Base-by-base conservation (phyloP, 768 basidiomycete species). In the Stropharia rugosoannulata region DNA sequence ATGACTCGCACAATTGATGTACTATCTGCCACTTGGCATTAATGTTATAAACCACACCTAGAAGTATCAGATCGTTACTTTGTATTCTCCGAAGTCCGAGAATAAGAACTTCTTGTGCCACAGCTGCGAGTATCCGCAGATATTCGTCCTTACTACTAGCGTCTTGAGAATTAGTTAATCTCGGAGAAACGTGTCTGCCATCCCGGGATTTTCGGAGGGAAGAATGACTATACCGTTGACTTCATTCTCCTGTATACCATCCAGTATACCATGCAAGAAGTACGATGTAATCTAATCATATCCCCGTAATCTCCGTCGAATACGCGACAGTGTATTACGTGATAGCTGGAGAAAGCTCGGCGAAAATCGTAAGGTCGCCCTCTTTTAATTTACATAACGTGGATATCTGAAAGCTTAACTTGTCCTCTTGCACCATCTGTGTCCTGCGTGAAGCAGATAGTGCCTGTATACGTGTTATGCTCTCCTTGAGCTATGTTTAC, bases 301-400 rank as follows among this genome's bases (percentile, higher is more conserved):
- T 56, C 51, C 60, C 62, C 62, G 47, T 60, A 58, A 60, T 60
- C 59, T 63, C 59, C 59, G 62, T 60, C 35, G 19, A 42, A 49
- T 15, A 49, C 44, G 19, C 25, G 25, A 37, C 6, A 9, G 29
- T 38, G 29, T 10, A 49, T 55, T 58, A 63, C 62, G 62, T 63
- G 62, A 56, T 49, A 37, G 2, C 2, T 56, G 62, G 59, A 49
- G 57, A 60, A 60, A 54, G 29, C 36, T 60, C 59, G 62, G 62
- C 35, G 39, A 43, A 41, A 53, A 57, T 53, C 38, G 41, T 37
- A 11, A 40, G 29, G 39, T 18, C n/a, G 36, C 25, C 39, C 35
- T 53, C 37, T 19, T 35, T 41, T 42, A 54, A 36, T 51, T 52
- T 58, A n/a, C n/a, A n/a, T n/a, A 27, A 43, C 52, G 10, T 25